Conservation (phyloP, 2,329 filamentous ascomycete genomes). For the Leptographium flavum region DNA sequence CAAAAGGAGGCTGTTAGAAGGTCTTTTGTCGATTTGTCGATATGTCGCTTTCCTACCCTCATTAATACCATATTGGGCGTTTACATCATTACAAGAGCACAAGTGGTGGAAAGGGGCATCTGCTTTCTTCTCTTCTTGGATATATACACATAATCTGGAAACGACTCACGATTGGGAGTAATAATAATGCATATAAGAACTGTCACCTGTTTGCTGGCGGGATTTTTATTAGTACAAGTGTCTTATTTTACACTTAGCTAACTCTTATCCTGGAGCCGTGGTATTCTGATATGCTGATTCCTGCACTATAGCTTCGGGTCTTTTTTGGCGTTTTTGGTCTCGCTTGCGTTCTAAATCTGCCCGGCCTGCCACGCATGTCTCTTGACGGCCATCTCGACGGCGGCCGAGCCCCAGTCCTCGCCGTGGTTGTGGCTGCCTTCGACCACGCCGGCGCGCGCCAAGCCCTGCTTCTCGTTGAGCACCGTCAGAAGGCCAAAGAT, state of each 20-base stretch:
- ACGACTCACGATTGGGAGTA: slow-evolving; percentile 8
- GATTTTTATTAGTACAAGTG: not conserved
- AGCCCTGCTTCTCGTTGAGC: slow-evolving; percentile 74
- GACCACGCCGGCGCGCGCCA: slow-evolving; percentile 67
- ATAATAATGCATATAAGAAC: not conserved
- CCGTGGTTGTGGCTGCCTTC: slow-evolving; percentile 73
- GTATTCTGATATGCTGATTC: not conserved
- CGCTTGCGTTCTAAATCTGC: slow-evolving; percentile 21
- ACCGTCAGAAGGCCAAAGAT: slow-evolving; percentile 88
- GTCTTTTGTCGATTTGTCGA: not conserved
- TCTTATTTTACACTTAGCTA: no score
- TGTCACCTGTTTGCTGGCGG: not conserved
- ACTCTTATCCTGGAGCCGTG: not conserved
- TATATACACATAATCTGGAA: slow-evolving; percentile 3
- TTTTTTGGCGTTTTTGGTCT: not conserved
- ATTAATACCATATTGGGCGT: not conserved
- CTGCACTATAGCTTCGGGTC: not conserved
- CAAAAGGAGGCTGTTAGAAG: not conserved
- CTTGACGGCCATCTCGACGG: slow-evolving; percentile 88
- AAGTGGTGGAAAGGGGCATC: not conserved
- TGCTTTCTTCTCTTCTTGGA: slow-evolving; percentile 1
- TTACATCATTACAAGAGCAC: not conserved
- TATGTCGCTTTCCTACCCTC: not conserved
- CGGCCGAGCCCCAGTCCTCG: slow-evolving; percentile 87
- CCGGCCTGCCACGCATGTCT: slow-evolving; percentile 70